Percentiles rank a stretch among this genome's conserved stretches.
phyloP scores from a whole-genome alignment of 768 basidiomycete genomes.

The Amanita fuliginea region DNA sequence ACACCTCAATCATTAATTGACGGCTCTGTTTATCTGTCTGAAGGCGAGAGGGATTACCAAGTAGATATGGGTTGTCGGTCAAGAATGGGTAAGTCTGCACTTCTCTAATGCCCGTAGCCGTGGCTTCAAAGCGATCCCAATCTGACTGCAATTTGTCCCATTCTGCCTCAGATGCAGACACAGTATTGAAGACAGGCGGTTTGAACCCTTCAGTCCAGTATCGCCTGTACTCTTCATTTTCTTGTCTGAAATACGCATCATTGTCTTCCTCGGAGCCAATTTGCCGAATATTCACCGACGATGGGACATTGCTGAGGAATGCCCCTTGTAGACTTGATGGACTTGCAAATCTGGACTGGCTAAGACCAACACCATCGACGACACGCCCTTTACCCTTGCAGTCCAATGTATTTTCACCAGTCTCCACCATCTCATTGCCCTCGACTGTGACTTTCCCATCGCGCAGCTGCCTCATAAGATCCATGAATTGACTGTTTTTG shows the following conservation, averaged over 20 bases:
- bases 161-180: slow-evolving; percentile 8
- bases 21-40: slow-evolving; percentile 28
- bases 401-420: slow-evolving; percentile 27
- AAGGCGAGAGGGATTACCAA: slow-evolving; percentile 45
- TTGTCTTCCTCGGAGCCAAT: slow-evolving; percentile 20
- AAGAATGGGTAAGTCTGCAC: slow-evolving; percentile 62
- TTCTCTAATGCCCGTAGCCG: slow-evolving; percentile 48
- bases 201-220: slow-evolving; percentile 33
- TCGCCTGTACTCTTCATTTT: slow-evolving; percentile 53
- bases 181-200: slow-evolving; percentile 13
- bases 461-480: slow-evolving; percentile 74
- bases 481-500: slow-evolving; percentile 73
- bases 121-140: slow-evolving; percentile 80
- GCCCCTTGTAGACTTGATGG: background rate
- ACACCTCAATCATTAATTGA: slow-evolving; percentile 31
- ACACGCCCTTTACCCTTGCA: slow-evolving; percentile 65
- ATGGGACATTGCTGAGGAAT: background rate
- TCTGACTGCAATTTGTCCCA: slow-evolving; percentile 67
- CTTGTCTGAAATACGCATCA: slow-evolving; percentile 61
- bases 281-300: background rate
- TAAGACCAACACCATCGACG: slow-evolving; percentile 14
- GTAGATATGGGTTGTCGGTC: slow-evolving; percentile 65
- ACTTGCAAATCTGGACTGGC: background rate
- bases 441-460: slow-evolving; percentile 73
- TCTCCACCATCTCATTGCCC: slow-evolving; percentile 67